Conservation (phyloP, 225 moss, liverwort and hornwort genomes). For the Pseudoscleropodium purum region DNA sequence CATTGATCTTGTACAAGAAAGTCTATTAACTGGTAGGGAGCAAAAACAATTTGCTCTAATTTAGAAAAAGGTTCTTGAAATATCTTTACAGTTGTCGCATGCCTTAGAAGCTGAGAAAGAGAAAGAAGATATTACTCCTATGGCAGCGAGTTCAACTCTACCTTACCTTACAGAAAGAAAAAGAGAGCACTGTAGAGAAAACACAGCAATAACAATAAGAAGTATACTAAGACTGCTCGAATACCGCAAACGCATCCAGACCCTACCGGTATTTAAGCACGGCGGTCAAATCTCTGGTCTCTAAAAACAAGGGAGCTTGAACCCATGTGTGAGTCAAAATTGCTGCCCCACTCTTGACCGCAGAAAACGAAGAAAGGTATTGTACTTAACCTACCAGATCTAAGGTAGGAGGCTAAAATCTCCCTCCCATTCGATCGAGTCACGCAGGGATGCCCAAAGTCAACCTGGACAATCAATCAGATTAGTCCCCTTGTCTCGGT, state of each 20-base stretch:
- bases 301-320: slow-evolving; percentile 15
- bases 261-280: not conserved
- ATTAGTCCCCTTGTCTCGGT: not conserved
- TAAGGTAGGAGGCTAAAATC: not conserved
- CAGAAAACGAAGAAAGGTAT: slow-evolving; percentile 5
- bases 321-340: not conserved
- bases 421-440: not conserved
- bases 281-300: slow-evolving; percentile 24
- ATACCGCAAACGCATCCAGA: not conserved
- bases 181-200: not conserved
- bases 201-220: not conserved
- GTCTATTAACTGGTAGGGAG: not conserved
- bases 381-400: not conserved
- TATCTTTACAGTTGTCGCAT: slow-evolving; percentile 1
- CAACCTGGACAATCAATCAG: not conserved
- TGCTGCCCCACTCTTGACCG: slow-evolving; percentile 27
- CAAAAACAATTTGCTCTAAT: not conserved
- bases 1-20: not conserved
- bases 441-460: not conserved
- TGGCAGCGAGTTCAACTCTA: not conserved
- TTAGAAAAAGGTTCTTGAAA: not conserved
- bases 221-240: not conserved
- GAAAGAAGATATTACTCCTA: not conserved
- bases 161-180: not conserved
- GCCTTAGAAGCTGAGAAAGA: not conserved